Evolutionary conservation across 1,284 basidiomycete genomes (phyloP).

Genomic region (Porogramme epimiltina): DNA sequence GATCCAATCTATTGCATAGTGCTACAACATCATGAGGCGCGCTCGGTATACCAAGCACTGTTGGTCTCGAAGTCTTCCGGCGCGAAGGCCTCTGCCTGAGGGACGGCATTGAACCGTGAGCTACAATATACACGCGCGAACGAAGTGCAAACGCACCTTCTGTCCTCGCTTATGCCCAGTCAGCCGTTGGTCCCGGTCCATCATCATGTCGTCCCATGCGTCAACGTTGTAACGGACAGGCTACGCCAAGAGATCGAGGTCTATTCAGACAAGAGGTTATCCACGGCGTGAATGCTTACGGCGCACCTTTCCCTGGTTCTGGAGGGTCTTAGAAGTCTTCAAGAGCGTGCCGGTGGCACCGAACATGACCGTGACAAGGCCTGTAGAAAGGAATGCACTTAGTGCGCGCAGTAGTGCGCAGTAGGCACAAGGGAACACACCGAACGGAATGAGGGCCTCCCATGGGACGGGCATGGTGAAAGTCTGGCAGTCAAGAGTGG

Average conservation of each 20-base stretch:
- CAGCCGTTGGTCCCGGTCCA: slow-evolving; percentile 84
- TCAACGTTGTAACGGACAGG: slow-evolving; percentile 84
- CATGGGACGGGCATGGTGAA: slow-evolving; percentile 86
- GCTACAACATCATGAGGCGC: slow-evolving; percentile 12
- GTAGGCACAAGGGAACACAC: slow-evolving; percentile 43
- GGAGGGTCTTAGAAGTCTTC: slow-evolving; percentile 72
- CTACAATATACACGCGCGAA: background rate
- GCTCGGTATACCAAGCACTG: slow-evolving; percentile 77
- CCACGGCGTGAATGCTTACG: background rate
- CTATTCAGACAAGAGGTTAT: background rate
- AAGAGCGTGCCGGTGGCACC: slow-evolving; percentile 85
- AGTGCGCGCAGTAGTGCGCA: background rate
- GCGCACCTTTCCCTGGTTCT: slow-evolving; percentile 88
- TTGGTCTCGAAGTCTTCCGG: slow-evolving; percentile 78
- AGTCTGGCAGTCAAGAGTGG: background rate
- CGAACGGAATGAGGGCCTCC: slow-evolving; percentile 94
- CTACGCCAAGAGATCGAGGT: slow-evolving; percentile 52
- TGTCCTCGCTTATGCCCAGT: slow-evolving; percentile 90
- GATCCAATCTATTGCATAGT: slow-evolving; percentile 5
- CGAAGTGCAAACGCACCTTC: slow-evolving; percentile 55
- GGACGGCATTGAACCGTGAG: slow-evolving; percentile 2
- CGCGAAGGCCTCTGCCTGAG: slow-evolving; percentile 75
- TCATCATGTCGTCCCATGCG: slow-evolving; percentile 94
- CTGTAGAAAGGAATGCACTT: slow-evolving; percentile 39
- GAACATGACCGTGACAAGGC: slow-evolving; percentile 87